phyloP scores from a whole-genome alignment of 441 rosid genomes.

The Biscutella auriculata region DNA sequence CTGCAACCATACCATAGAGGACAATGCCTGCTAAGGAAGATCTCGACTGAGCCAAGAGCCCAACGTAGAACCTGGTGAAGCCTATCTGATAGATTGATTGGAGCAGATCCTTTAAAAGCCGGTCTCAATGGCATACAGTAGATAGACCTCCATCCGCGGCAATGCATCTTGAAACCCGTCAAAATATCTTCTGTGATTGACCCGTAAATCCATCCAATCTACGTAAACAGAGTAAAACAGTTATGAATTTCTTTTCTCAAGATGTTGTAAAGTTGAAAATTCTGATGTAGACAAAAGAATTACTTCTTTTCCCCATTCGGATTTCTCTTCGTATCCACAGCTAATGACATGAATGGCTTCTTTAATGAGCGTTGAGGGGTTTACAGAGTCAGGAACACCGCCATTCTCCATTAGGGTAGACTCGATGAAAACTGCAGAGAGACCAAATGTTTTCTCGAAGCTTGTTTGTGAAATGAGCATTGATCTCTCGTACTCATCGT shows the following conservation, averaged over 20 bases:
- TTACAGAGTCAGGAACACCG: slow-evolving; percentile 73
- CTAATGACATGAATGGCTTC: slow-evolving; percentile 96
- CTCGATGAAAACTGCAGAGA: slow-evolving; percentile 82
- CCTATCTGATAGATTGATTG: slow-evolving; percentile 83
- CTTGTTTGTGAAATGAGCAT: slow-evolving; percentile 83
- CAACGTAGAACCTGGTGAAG: slow-evolving; percentile 89
- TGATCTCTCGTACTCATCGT: slow-evolving; percentile 82
- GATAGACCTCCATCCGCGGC: slow-evolving; percentile 92
- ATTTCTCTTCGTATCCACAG: slow-evolving; percentile 94
- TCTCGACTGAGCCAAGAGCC: slow-evolving; percentile 97
- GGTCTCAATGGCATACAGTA: slow-evolving; percentile 80
- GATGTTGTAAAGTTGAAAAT: neutral
- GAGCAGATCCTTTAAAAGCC: slow-evolving; percentile 92
- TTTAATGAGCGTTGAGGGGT: slow-evolving; percentile 68
- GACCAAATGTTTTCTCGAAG: slow-evolving; percentile 90
- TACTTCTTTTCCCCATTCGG: slow-evolving; percentile 99
- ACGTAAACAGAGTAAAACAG: slow-evolving; percentile 7
- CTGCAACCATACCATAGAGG: slow-evolving; percentile 81
- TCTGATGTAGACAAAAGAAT: neutral
- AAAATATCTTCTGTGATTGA: slow-evolving; percentile 91
- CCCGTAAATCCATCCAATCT: slow-evolving; percentile 82
- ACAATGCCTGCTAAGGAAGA: slow-evolving; percentile 85
- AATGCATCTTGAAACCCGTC: slow-evolving; percentile 94
- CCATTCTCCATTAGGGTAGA: slow-evolving; percentile 86
- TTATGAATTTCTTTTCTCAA: neutral